Evolutionary conservation across 768 basidiomycete species (phyloP).

Genomic region (Termitomyces sp.): DNA sequence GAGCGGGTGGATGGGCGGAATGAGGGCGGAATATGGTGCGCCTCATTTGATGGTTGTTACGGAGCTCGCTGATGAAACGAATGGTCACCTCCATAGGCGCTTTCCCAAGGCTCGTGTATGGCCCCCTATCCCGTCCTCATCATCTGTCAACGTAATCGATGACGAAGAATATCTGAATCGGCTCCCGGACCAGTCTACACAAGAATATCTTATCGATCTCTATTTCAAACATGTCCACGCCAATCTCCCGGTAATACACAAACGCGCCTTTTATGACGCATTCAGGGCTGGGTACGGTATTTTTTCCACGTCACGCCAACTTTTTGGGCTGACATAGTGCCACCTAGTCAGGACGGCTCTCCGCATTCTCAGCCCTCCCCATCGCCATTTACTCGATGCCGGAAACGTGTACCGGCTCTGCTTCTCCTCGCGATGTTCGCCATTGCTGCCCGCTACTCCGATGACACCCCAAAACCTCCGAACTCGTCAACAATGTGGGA

Average conservation of each 20-base stretch:
- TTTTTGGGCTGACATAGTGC: conserved; percentile 10
- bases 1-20: conserved; percentile 62
- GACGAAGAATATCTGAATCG: conserved; percentile 34
- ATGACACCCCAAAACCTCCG: conserved; percentile 32
- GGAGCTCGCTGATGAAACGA: neutral
- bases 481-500: conserved; percentile 69
- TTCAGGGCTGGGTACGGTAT: conserved; percentile 36
- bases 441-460: conserved; percentile 70
- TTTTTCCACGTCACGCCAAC: neutral
- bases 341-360: conserved; percentile 17
- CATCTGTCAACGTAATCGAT: conserved; percentile 22
- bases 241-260: conserved; percentile 73
- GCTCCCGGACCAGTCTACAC: conserved; percentile 55
- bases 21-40: conserved; percentile 74
- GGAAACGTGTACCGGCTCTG: conserved; percentile 53
- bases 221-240: conserved; percentile 86
- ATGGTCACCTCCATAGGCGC: conserved; percentile 40
- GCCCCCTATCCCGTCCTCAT: conserved; percentile 52
- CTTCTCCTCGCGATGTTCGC: conserved; percentile 84
- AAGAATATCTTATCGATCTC: conserved; percentile 67
- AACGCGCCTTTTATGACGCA: conserved; percentile 60
- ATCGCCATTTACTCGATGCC: conserved; percentile 36
- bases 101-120: conserved; percentile 90
- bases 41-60: conserved; percentile 11
- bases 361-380: conserved; percentile 16